Evolutionary conservation across 2,329 filamentous ascomycete species (phyloP).

Genomic region (Xylariaceae sp.): DNA sequence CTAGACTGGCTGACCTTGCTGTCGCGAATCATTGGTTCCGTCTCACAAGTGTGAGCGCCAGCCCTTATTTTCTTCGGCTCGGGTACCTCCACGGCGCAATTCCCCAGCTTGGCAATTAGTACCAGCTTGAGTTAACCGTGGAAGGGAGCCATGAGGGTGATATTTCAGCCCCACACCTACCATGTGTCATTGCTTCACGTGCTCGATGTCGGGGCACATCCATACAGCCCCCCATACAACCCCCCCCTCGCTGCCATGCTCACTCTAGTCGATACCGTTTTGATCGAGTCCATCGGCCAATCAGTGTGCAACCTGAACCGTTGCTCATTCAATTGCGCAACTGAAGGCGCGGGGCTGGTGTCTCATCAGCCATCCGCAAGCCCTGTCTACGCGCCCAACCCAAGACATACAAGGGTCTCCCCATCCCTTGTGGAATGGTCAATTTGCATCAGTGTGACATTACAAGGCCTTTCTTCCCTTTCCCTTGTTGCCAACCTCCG

Average conservation of each 20-base stretch:
- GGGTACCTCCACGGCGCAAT: background rate
- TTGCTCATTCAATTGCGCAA: conserved; percentile 46
- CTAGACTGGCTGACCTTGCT: conserved; percentile 39
- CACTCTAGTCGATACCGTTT: conserved; percentile 14
- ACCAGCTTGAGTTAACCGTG: conserved; percentile 1
- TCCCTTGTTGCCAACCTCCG: conserved; percentile 22
- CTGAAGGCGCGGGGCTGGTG: conserved; percentile 36
- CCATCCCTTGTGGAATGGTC: conserved; percentile 22
- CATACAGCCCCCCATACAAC: background rate
- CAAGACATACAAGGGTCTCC: conserved; percentile 37
- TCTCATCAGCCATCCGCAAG: conserved; percentile 42
- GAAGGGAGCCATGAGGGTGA: conserved; percentile 5
- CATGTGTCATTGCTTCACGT: background rate
- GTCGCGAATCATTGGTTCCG: conserved; percentile 31
- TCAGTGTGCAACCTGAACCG: conserved; percentile 33
- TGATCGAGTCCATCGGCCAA: conserved; percentile 35
- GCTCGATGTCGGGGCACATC: background rate
- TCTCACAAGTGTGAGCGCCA: conserved; percentile 34
- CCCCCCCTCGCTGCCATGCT: conserved; percentile 1
- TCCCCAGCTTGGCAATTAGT: conserved; percentile 14
- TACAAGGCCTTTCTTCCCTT: conserved; percentile 23
- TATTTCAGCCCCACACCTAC: conserved; percentile 5
- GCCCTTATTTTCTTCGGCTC: conserved; percentile 10
- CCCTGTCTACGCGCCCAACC: conserved; percentile 49
- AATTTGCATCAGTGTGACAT: conserved; percentile 25